Evolutionary conservation across 306 rosid species (phyloP), one percentile per base, ranked within the genome.

Genomic region (Amphicarpaea edgeworthii): DNA sequence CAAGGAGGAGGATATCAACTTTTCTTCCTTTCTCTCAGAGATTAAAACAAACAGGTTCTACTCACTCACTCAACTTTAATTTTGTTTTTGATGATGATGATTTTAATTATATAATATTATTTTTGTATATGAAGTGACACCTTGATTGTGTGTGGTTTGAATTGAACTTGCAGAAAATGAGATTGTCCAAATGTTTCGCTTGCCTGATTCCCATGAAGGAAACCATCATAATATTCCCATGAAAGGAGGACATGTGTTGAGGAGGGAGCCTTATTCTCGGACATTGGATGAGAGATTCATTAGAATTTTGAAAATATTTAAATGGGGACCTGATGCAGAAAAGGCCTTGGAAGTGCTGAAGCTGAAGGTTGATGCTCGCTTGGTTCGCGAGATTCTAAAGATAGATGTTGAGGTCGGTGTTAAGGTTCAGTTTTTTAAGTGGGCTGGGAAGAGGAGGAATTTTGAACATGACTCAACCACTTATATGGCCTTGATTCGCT

Each of bases 271-370:
- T 14, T 67, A 87, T 54, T 76, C 90, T 69, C 80, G 93, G 78
- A 82, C 53, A 73, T 77, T 94, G 83, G 98, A 92, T 70, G 98
- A 88, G 75, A 85, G 98, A 38, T 94, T 94, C 84, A 89, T 83
- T 57, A 87, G 93, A 87, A 95, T 92, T 72, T 86, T 95, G 91
- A 92, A 89, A 64, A 89, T 95, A 67, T 95, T 95, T 73, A 95
- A 92, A 77, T 95, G 97, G 98, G 98, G 98, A 3, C 83, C 95
- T 58, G 96, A 92, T 83, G 96, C 97, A 19, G 98, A 95, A 78
- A 94, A 89, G 87, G 98, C 98, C 3, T 63, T 92, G 82, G 96
- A 95, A 85, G 96, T 95, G 65, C 78, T 95, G 24, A 92, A 89
- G 85, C 76, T 95, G 80, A 90, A 86, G 81, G 89, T 95, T 5